A percentile compares a stretch with the other conserved stretches of the same genome.
Evolutionary conservation across 2,329 filamentous ascomycete species (phyloP).

Genomic region (Stromatinia cepivora): DNA sequence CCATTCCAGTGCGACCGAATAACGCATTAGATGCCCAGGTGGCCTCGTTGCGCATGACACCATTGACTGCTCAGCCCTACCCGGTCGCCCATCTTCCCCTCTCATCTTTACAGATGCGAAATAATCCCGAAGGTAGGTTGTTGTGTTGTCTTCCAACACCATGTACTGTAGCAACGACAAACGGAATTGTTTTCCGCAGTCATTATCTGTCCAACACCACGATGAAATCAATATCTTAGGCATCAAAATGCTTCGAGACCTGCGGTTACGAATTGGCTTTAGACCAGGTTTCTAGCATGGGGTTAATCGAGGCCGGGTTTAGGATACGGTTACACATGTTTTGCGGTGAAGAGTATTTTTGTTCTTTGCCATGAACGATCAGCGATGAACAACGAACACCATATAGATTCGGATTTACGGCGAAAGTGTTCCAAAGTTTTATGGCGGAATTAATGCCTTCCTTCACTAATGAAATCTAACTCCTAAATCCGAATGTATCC

Average conservation of each 20-base stretch:
- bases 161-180: constrained; percentile 5
- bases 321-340: constrained; percentile 11
- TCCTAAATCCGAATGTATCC: constrained; percentile 4
- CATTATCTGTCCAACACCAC: background rate
- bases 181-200: background rate
- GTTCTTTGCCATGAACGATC: constrained; percentile 16
- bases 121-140: constrained; percentile 9
- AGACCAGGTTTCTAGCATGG: constrained; percentile 8
- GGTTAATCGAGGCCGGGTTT: constrained; percentile 16
- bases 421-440: background rate
- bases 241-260: constrained; percentile 14
- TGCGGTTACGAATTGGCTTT: background rate
- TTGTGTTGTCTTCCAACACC: constrained; percentile 8
- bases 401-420: constrained; percentile 12
- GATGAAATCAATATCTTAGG: constrained; percentile 3
- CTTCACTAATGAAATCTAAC: background rate
- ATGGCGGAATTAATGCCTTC: constrained; percentile 10
- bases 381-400: constrained; percentile 5
- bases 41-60: constrained; percentile 24
- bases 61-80: constrained; percentile 33
- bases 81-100: constrained; percentile 25
- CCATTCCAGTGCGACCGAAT: constrained; percentile 20
- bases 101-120: constrained; percentile 21
- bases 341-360: constrained; percentile 19
- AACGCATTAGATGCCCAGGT: constrained; percentile 13